Evolutionary conservation across 768 basidiomycete species (phyloP).

Genomic region (Mycena vitilis): DNA sequence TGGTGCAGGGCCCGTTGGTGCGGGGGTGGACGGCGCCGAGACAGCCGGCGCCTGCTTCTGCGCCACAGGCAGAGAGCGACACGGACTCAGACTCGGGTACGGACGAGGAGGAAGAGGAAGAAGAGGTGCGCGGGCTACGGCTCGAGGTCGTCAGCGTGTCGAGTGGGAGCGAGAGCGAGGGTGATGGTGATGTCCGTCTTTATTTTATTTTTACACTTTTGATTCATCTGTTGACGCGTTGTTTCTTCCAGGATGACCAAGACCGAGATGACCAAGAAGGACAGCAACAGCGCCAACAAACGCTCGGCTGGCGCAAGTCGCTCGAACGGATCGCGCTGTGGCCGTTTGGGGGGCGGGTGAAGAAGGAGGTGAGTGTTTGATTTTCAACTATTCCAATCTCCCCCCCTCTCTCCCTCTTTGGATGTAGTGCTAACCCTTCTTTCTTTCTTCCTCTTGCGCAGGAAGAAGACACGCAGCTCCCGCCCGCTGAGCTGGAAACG

Average conservation of each 20-base stretch:
- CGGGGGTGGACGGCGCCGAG: too few relatives aligned
- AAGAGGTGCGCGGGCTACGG: conserved; percentile 62
- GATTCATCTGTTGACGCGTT: not conserved
- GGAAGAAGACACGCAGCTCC: conserved; percentile 39
- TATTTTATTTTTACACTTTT: not conserved
- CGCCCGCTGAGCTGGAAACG: not conserved
- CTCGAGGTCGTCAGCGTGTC: conserved; percentile 57
- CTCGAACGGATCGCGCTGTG: conserved; percentile 36
- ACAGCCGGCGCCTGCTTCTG: too few relatives aligned
- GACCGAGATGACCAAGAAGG: conserved; percentile 28
- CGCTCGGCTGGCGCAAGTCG: conserved; percentile 37
- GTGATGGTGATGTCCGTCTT: conserved; percentile 43
- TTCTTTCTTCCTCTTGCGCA: not conserved
- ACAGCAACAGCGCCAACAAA: conserved; percentile 32
- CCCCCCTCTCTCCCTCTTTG: not conserved
- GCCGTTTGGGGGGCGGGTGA: conserved; percentile 36
- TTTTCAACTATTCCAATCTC: conserved; percentile 19
- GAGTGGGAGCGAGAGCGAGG: conserved; percentile 52
- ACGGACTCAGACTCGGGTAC: too few relatives aligned
- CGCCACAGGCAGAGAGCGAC: too few relatives aligned
- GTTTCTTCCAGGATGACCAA: conserved; percentile 37
- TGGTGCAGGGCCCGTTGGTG: too few relatives aligned
- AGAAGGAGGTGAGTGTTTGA: conserved; percentile 26
- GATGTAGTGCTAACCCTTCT: not conserved
- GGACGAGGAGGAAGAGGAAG: conserved; percentile 40